Evolutionary conservation across 768 basidiomycete genomes (phyloP).

Genomic region (Collybiopsis luxurians): DNA sequence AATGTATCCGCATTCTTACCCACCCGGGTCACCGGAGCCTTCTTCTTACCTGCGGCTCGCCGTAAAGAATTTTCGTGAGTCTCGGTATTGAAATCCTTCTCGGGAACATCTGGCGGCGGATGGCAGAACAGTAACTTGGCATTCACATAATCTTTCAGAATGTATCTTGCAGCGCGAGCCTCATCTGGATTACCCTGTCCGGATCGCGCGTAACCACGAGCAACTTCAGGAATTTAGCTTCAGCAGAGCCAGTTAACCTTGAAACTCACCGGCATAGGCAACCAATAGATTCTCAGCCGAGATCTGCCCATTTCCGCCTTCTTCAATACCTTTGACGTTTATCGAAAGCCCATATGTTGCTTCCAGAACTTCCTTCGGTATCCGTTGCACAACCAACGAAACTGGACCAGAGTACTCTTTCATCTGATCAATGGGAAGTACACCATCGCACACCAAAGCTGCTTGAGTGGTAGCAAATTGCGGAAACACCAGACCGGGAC

Average conservation of each 20-base stretch:
- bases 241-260: background rate
- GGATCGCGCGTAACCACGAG: slow-evolving; percentile 86
- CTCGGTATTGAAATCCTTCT: slow-evolving; percentile 71
- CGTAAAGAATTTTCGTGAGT: slow-evolving; percentile 60
- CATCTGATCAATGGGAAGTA: slow-evolving; percentile 96
- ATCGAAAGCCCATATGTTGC: slow-evolving; percentile 86
- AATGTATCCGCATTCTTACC: slow-evolving; percentile 83
- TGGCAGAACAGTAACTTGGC: slow-evolving; percentile 91
- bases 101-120: slow-evolving; percentile 70
- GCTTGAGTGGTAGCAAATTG: slow-evolving; percentile 98
- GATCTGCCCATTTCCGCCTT: slow-evolving; percentile 78
- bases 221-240: slow-evolving; percentile 55
- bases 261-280: slow-evolving; percentile 85
- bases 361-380: slow-evolving; percentile 85
- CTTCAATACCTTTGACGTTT: slow-evolving; percentile 59
- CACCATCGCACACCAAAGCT: slow-evolving; percentile 94
- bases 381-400: slow-evolving; percentile 70
- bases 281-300: slow-evolving; percentile 81
- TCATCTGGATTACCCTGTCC: slow-evolving; percentile 98
- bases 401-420: slow-evolving; percentile 88
- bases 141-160: slow-evolving; percentile 97
- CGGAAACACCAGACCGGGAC: slow-evolving; percentile 96
- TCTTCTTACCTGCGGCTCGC: slow-evolving; percentile 75
- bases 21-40: slow-evolving; percentile 85
- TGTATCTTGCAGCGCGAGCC: slow-evolving; percentile 85